Evolutionary conservation across 129 eudicot genomes (phyloP).

Genomic region (Oenanthe sinensis): DNA sequence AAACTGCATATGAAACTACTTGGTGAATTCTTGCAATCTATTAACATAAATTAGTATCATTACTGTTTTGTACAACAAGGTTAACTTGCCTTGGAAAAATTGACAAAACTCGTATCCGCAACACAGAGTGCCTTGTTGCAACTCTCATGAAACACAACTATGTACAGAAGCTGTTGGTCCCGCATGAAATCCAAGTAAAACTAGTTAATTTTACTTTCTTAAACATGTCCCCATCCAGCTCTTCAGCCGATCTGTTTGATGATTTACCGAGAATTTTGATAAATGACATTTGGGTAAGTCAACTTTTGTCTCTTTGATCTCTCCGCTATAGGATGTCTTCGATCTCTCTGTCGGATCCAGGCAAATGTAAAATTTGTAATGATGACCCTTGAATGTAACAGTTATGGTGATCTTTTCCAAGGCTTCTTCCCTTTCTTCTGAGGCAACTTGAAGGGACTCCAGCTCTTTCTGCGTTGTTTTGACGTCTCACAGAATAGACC

Average conservation of each 20-base stretch:
- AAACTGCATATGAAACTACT: background rate
- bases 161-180: background rate
- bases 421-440: slow-evolving; percentile 61
- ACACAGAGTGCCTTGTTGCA: background rate
- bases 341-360: background rate
- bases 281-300: background rate
- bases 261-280: background rate
- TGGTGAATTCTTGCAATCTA: background rate
- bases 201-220: background rate
- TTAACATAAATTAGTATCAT: background rate
- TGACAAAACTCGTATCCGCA: slow-evolving; percentile 1
- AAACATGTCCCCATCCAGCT: background rate
- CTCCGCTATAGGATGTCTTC: background rate
- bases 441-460: slow-evolving; percentile 92
- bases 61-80: slow-evolving; percentile 6
- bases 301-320: background rate
- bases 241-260: background rate
- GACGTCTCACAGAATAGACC: slow-evolving; percentile 84
- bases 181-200: background rate
- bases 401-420: slow-evolving; percentile 47
- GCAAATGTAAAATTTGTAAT: background rate
- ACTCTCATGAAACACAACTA: slow-evolving; percentile 1
- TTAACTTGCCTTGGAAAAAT: background rate
- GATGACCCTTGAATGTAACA: background rate
- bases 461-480: slow-evolving; percentile 85